These are phyloP conservation scores for Apophysomyces ossiformis DNA, from an alignment of 371 early-diverging fungal species.

Conservation along the genomic window DNA sequence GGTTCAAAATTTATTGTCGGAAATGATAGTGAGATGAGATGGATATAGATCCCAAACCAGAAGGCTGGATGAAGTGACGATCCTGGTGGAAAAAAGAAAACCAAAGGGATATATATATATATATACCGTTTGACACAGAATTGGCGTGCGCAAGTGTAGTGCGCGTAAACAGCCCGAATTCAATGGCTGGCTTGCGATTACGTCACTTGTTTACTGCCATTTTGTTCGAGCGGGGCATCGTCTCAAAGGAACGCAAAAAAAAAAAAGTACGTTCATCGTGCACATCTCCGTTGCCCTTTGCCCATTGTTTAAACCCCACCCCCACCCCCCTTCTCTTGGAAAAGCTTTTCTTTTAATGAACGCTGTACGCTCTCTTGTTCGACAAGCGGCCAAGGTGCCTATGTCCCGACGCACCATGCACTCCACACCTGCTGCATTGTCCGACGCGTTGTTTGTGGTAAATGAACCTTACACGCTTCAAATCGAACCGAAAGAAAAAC, in stretches of 20 bases:
- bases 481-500: not conserved
- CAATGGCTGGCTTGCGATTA: too few species aligned
- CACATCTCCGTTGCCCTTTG: constrained; percentile 14
- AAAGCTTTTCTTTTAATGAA: constrained; percentile 27
- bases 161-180: too few species aligned
- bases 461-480: not conserved
- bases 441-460: constrained; percentile 78
- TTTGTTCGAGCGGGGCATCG: too few species aligned
- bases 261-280: constrained; percentile 14
- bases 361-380: constrained; percentile 49
- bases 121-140: too few species aligned
- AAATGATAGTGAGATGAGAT: too few species aligned
- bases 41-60: too few species aligned
- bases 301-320: constrained; percentile 10
- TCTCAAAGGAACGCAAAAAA: not conserved
- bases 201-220: too few species aligned
- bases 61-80: too few species aligned
- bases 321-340: constrained; percentile 25
- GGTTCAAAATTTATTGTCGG: too few species aligned
- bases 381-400: constrained; percentile 39
- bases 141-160: too few species aligned
- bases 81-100: too few species aligned
- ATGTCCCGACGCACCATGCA: constrained; percentile 54
- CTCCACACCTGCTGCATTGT: constrained; percentile 54
- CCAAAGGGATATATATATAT: too few species aligned